Evolutionary conservation across 441 rosid genomes (phyloP).

Genomic region (Adansonia madagascariensis): DNA sequence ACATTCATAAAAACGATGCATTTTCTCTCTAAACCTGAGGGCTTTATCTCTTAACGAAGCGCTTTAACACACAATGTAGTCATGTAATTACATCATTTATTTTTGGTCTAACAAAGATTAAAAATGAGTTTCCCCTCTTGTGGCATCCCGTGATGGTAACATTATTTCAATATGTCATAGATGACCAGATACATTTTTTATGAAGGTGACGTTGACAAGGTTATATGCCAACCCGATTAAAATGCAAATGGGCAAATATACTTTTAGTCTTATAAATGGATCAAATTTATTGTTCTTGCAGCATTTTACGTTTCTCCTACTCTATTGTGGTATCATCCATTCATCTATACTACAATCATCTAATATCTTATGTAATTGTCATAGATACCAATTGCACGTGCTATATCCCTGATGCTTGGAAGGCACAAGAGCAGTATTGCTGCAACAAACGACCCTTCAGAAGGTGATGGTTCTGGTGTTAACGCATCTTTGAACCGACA

Average conservation of each 20-base stretch:
- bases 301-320: not conserved
- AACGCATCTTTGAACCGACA: slow-evolving; percentile 45
- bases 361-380: slow-evolving; percentile 14
- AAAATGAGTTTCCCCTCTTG: not conserved
- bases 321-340: not conserved
- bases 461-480: slow-evolving; percentile 38
- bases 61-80: not conserved
- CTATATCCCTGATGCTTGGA: slow-evolving; percentile 89
- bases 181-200: not conserved
- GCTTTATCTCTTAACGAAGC: not conserved
- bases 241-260: not conserved
- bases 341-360: not conserved
- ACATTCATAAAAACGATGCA: not conserved
- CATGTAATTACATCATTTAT: too few species aligned
- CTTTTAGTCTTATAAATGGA: not conserved
- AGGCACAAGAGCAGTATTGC: slow-evolving; percentile 59
- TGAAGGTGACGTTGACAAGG: not conserved
- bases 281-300: not conserved
- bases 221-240: not conserved
- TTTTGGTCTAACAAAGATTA: not conserved
- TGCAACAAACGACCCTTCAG: slow-evolving; percentile 38
- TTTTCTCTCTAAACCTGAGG: not conserved
- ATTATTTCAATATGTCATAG: not conserved
- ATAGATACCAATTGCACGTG: slow-evolving; percentile 84
- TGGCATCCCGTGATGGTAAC: too few species aligned